Conservation (phyloP, 768 basidiomycete genomes). For the Trametes punicea region DNA sequence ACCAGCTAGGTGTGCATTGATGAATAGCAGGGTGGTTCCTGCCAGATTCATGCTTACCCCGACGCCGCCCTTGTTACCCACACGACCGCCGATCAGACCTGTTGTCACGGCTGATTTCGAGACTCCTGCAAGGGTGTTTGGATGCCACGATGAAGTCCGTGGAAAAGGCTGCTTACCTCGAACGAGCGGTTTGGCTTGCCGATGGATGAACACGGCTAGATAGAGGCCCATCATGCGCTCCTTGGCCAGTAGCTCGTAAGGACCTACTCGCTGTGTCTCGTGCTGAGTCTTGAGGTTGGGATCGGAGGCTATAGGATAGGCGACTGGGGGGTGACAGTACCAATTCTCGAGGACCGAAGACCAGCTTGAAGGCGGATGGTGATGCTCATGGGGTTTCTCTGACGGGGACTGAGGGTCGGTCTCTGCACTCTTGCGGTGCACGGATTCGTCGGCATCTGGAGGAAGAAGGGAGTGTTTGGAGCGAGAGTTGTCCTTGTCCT, state of each 20-base stretch:
- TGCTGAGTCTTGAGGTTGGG: constrained; percentile 7
- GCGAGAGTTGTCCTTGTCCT: constrained; percentile 37
- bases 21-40: constrained; percentile 79
- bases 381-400: constrained; percentile 21
- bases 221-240: constrained; percentile 92
- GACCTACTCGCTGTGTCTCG: constrained; percentile 45
- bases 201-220: constrained; percentile 70
- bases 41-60: constrained; percentile 85
- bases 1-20: constrained; percentile 92
- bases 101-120: constrained; percentile 84
- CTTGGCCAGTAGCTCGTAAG: constrained; percentile 82
- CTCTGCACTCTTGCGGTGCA: constrained; percentile 16
- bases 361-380: constrained; percentile 52
- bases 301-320: not conserved
- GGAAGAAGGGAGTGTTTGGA: constrained; percentile 6
- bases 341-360: constrained; percentile 74
- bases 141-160: not conserved
- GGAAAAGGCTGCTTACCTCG: constrained; percentile 41
- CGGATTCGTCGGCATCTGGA: constrained; percentile 28
- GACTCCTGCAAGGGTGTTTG: constrained; percentile 43
- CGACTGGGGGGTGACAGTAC: constrained; percentile 44
- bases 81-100: constrained; percentile 84
- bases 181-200: constrained; percentile 62
- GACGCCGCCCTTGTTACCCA: constrained; percentile 92
- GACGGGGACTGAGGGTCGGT: constrained; percentile 4